phyloP scores from a whole-genome alignment of 2,329 filamentous ascomycete species.

The Colletotrichum godetiae region DNA sequence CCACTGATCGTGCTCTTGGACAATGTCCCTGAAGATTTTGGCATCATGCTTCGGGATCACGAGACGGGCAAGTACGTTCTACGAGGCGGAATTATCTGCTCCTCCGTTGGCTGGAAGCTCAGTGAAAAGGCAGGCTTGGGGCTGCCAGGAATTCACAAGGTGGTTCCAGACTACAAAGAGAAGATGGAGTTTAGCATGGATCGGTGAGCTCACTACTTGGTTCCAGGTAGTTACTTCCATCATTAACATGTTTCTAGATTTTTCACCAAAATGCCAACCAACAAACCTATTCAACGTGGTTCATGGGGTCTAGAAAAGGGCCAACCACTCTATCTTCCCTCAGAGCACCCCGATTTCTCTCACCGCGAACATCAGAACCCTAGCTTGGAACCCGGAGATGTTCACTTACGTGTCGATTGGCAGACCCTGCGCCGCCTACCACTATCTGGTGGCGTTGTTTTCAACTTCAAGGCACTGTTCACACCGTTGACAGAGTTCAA shows the following conservation, averaged over 20 bases:
- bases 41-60: conserved; percentile 78
- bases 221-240: not conserved
- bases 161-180: conserved; percentile 85
- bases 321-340: conserved; percentile 79
- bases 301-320: conserved; percentile 87
- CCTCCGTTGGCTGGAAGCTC: conserved; percentile 83
- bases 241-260: conserved; percentile 61
- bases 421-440: conserved; percentile 86
- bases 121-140: conserved; percentile 77
- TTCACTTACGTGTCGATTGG: conserved; percentile 85
- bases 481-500: conserved; percentile 77
- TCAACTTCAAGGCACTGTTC: conserved; percentile 91
- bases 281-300: conserved; percentile 83
- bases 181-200: conserved; percentile 93
- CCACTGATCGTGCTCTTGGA: conserved; percentile 79
- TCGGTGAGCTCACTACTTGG: conserved; percentile 58
- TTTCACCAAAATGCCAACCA: conserved; percentile 81
- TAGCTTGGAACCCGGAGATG: conserved; percentile 65
- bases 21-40: conserved; percentile 88
- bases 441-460: conserved; percentile 79
- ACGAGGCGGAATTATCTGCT: conserved; percentile 82
- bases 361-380: conserved; percentile 69
- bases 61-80: conserved; percentile 79
- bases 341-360: conserved; percentile 72
- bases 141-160: conserved; percentile 77